phyloP scores from a whole-genome alignment of 352 stramenopile species.

The Elongisporangium prolatum region DNA sequence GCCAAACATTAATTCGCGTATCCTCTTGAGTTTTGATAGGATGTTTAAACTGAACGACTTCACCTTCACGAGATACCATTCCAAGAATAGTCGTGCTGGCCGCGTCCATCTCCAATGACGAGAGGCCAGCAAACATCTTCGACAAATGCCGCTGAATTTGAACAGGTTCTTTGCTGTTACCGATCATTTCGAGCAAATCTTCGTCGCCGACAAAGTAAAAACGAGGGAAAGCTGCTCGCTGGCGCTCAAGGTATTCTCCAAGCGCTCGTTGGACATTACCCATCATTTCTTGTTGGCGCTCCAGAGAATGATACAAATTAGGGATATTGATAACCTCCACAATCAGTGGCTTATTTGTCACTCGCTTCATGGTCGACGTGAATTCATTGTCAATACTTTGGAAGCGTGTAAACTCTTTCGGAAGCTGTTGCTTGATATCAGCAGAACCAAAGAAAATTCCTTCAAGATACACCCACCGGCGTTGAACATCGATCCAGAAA shows the following conservation, averaged over 20 bases:
- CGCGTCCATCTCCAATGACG: conserved; percentile 83
- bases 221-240: conserved; percentile 94
- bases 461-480: conserved; percentile 99
- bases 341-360: conserved; percentile 95
- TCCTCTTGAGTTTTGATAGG: conserved; percentile 90
- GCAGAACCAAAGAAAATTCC: conserved; percentile 98
- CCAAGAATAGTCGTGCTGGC: conserved; percentile 70
- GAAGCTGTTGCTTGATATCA: conserved; percentile 99
- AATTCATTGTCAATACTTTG: conserved; percentile 99
- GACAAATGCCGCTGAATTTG: conserved; percentile 97
- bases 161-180: conserved; percentile 97
- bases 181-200: conserved; percentile 99
- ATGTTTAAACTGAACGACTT: conserved; percentile 93
- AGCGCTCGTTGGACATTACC: conserved; percentile 99
- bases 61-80: conserved; percentile 99
- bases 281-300: conserved; percentile 97
- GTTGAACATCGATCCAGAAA: conserved; percentile 99
- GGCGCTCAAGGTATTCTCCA: conserved; percentile 98
- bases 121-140: conserved; percentile 99
- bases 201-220: conserved; percentile 99
- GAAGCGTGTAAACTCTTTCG: conserved; percentile 97
- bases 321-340: conserved; percentile 92
- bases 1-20: conserved; percentile 93
- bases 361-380: conserved; percentile 96
- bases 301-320: conserved; percentile 90